Evolutionary conservation across 192 early-diverging fungal species (phyloP).

Genomic region (Dissophora globulifera): DNA sequence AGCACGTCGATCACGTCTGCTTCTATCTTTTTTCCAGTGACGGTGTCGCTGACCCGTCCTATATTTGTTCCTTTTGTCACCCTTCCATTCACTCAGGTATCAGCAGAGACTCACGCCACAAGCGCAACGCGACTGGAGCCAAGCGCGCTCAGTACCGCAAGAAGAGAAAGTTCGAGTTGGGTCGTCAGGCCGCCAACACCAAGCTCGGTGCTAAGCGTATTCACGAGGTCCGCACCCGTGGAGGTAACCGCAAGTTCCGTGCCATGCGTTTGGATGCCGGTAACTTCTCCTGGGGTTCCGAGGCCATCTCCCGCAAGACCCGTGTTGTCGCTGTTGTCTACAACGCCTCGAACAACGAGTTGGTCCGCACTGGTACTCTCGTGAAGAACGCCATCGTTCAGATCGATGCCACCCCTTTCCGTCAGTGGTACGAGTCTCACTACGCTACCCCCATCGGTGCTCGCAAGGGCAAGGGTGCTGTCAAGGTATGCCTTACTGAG

Average conservation of each 20-base stretch:
- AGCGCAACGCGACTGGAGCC: constrained; percentile 97
- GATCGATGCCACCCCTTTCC: constrained; percentile 99
- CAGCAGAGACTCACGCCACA: constrained; percentile 99
- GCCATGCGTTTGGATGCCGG: constrained; percentile 97
- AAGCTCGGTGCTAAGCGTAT: constrained; percentile 97
- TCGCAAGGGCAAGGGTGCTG: constrained; percentile 73
- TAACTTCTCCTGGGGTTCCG: constrained; percentile 98
- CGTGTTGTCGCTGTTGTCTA: constrained; percentile 96
- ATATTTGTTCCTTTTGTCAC: constrained; percentile 7
- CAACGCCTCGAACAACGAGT: constrained; percentile 99
- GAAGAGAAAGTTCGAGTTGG: constrained; percentile 99
- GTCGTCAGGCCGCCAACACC: constrained; percentile 98
- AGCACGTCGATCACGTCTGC: too few relatives aligned
- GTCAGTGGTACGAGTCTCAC: constrained; percentile 99
- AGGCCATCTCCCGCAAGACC: constrained; percentile 94
- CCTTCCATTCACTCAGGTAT: constrained; percentile 79
- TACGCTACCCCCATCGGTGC: constrained; percentile 91
- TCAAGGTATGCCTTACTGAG: constrained; percentile 56
- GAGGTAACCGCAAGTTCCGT: constrained; percentile 98
- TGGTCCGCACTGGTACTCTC: constrained; percentile 99
- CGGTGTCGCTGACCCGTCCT: too few relatives aligned
- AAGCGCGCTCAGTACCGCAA: constrained; percentile 99
- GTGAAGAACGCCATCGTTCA: constrained; percentile 98
- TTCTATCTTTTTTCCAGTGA: too few relatives aligned
- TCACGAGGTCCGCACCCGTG: constrained; percentile 95